Percentiles rank a stretch among this genome's conserved stretches.
Conservation (phyloP, 202 grass and related monocot genomes). For the Schoenoplectus tabernaemontani region DNA sequence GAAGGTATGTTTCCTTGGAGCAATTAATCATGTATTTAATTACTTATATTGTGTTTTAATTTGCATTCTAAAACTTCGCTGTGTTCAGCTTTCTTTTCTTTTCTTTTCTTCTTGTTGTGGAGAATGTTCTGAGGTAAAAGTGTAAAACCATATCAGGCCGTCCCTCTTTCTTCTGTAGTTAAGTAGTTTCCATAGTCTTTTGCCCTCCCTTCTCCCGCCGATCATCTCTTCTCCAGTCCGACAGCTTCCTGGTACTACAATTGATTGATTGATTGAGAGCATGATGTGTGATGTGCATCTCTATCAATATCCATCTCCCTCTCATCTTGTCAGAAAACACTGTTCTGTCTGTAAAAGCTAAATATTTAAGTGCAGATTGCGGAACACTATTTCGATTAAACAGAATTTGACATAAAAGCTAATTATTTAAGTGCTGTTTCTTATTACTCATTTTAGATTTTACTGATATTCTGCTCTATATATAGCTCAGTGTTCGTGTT, state of each 20-base stretch:
- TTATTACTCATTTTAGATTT: not conserved
- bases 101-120: not conserved
- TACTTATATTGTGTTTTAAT: not conserved
- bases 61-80: not conserved
- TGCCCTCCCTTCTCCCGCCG: too few relatives aligned
- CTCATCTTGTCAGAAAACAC: too few relatives aligned
- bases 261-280: too few relatives aligned
- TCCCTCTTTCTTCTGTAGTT: not conserved
- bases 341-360: not conserved
- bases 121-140: not conserved
- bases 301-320: too few relatives aligned
- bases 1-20: conserved; percentile 54
- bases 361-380: too few relatives aligned
- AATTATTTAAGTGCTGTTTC: not conserved
- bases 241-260: too few relatives aligned
- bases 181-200: not conserved
- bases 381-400: too few relatives aligned
- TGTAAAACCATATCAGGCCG: too few relatives aligned
- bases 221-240: too few relatives aligned
- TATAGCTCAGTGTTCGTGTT: not conserved
- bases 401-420: not conserved
- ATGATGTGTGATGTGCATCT: too few relatives aligned
- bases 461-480: conserved; percentile 6
- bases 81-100: not conserved
- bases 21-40: not conserved